Conservation (phyloP, 139 green algal species). For the Monoraphidium neglectum region DNA sequence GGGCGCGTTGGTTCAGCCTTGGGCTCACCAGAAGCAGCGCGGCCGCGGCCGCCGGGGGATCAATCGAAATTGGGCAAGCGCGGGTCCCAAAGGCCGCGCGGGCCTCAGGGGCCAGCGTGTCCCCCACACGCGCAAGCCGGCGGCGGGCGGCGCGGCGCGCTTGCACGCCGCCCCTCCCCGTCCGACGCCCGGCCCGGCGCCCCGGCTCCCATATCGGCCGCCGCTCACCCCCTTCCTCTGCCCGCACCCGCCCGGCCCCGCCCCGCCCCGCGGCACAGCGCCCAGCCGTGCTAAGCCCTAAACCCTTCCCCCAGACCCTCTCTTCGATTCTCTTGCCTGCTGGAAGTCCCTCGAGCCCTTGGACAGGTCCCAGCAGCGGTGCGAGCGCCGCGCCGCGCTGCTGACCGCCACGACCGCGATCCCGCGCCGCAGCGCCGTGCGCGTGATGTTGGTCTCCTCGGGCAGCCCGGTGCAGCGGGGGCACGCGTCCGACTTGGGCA, state of each 20-base stretch:
- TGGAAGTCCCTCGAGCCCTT: neutral
- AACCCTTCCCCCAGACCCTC: too few relatives aligned
- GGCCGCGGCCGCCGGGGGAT: neutral
- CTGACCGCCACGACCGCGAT: conserved; percentile 54
- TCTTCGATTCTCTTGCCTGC: neutral
- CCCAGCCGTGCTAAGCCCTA: too few relatives aligned
- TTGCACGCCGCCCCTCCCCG: too few relatives aligned
- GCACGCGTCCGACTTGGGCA: conserved; percentile 39
- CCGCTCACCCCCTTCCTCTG: too few relatives aligned
- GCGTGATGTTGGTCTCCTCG: conserved; percentile 56
- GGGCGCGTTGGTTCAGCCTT: neutral
- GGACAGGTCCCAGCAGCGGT: conserved; percentile 53
- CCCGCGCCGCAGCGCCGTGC: conserved; percentile 34
- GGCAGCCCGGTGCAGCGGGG: conserved; percentile 58
- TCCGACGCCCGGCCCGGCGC: too few relatives aligned
- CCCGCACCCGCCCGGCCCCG: too few relatives aligned
- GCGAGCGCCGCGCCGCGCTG: conserved; percentile 31
- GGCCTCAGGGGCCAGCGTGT: too few relatives aligned
- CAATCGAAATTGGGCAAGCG: too few relatives aligned
- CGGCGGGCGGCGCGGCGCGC: too few relatives aligned
- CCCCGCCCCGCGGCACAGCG: neutral
- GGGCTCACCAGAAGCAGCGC: neutral
- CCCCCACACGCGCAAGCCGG: too few relatives aligned
- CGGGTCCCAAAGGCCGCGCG: too few relatives aligned
- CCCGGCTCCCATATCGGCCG: too few relatives aligned